phyloP scores from a whole-genome alignment of 1,139 yeast genomes.

The Scheffersomyces insectosa region DNA sequence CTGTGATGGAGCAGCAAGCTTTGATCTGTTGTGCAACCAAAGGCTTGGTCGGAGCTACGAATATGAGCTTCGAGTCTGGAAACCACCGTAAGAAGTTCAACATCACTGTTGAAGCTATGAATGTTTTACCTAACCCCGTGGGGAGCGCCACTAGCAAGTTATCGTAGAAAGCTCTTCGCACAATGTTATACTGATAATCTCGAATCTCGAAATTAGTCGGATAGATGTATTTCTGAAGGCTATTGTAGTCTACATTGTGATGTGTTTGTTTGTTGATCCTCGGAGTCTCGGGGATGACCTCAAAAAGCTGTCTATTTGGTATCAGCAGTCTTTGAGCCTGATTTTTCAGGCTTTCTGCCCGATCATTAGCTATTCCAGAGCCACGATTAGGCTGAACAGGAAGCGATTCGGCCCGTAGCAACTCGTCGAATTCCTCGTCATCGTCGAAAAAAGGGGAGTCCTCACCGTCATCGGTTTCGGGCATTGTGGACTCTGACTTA shows the following conservation, averaged over 20 bases:
- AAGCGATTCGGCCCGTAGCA: background rate
- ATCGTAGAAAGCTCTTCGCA: slow-evolving; percentile 66
- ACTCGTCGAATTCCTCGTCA: slow-evolving; percentile 7
- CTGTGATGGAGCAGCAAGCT: slow-evolving; percentile 88
- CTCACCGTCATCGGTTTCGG: slow-evolving; percentile 4
- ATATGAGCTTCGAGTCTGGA: slow-evolving; percentile 71
- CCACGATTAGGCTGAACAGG: too few relatives aligned
- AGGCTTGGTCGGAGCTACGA: slow-evolving; percentile 97
- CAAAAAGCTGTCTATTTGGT: background rate
- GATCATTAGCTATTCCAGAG: too few relatives aligned
- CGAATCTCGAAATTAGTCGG: slow-evolving; percentile 85
- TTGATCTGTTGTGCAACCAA: slow-evolving; percentile 96
- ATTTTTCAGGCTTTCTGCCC: too few relatives aligned
- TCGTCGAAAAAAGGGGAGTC: slow-evolving; percentile 4
- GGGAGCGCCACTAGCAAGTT: slow-evolving; percentile 90
- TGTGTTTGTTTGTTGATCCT: slow-evolving; percentile 40
- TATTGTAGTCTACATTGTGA: slow-evolving; percentile 47
- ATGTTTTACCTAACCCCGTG: slow-evolving; percentile 96
- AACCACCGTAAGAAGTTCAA: slow-evolving; percentile 88
- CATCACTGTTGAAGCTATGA: slow-evolving; percentile 94
- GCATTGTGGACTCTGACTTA: too few relatives aligned
- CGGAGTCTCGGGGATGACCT: background rate
- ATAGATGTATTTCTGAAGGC: slow-evolving; percentile 59
- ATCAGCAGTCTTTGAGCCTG: background rate
- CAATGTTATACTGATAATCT: slow-evolving; percentile 86